Base-by-base conservation (phyloP, 2,329 filamentous ascomycete genomes). In the Ciborinia camelliae region DNA sequence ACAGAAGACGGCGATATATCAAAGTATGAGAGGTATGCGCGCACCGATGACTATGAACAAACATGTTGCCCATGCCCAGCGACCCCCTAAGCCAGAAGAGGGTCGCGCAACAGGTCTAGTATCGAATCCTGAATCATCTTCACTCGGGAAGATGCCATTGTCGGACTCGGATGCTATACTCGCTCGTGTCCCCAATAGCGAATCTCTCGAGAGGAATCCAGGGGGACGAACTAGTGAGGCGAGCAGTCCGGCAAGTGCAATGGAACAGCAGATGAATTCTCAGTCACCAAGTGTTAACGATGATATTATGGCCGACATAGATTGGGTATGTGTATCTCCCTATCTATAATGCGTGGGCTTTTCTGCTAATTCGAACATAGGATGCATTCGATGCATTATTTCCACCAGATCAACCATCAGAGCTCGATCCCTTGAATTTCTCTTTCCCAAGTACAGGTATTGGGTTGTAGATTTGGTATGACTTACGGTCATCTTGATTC, bases 1-100 rank as follows among this genome's bases (percentile, higher is more conserved):
- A 69, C 81, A 83, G 45, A 86, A 87, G 69, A 85, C 84, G 39
- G 80, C 82, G 18, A 77, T 84, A 4, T 90, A 89, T 71, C 81
- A 83, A 70, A 78, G 77, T 30, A 81, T 87, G 77, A 81, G 87
- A 47, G 84, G 84, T 67, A 80, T 84, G 73, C 78, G 84, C 20
- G 82, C 82, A 0, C 83, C 85, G 6, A 61, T 68, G 2, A 54
- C 63, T 26, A 75, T 75, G 73, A 66, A 74, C 8, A 72, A 73
- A n/a, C 72, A 73, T 63, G 58, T 74, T 10, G 69, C 41, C 52
- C 73, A 75, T 9, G 68, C 41, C 18, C 75, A 76, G 8, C 81
- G 79, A 23, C 20, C 62, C 50, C 26, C 32, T 14, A 41, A 30
- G 30, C 26, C 45, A 32, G 54, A 32, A 9, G 41, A 59, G 35